A percentile compares a stretch with the other conserved stretches of the same genome.
phyloP scores from a whole-genome alignment of 2,329 filamentous ascomycete species.

The Alternaria hordeiaustralica region DNA sequence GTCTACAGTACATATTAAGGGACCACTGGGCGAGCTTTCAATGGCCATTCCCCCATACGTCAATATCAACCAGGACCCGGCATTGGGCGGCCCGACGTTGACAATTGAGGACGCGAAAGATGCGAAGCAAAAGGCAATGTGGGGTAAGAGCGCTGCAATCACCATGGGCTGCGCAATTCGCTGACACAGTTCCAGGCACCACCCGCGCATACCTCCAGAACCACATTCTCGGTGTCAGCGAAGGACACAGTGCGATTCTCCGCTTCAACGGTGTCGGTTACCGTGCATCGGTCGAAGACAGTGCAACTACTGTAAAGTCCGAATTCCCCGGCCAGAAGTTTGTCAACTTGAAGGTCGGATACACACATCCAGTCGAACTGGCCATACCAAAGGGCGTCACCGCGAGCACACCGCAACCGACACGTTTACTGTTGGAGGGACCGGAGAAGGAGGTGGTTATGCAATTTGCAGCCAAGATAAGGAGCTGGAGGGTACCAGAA shows the following conservation, averaged over 20 bases:
- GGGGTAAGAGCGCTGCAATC: constrained; percentile 67
- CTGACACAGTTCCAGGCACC: constrained; percentile 67
- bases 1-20: constrained; percentile 75
- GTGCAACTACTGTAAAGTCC: constrained; percentile 68
- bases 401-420: constrained; percentile 88
- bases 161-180: not conserved
- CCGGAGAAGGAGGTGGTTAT: constrained; percentile 85
- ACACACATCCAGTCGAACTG: constrained; percentile 93
- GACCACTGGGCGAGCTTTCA: constrained; percentile 80
- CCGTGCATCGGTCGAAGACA: constrained; percentile 83
- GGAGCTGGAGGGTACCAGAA: constrained; percentile 88
- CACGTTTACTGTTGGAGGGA: constrained; percentile 88
- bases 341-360: constrained; percentile 92
- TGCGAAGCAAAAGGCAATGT: constrained; percentile 89
- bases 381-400: constrained; percentile 81
- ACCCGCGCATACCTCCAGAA: constrained; percentile 89
- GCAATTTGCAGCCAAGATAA: constrained; percentile 87
- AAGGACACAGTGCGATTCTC: constrained; percentile 93
- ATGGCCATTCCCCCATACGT: constrained; percentile 83
- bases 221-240: constrained; percentile 90
- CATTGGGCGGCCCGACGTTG: constrained; percentile 68
- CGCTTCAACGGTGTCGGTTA: constrained; percentile 95
- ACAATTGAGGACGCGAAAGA: constrained; percentile 71
- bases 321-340: constrained; percentile 85
- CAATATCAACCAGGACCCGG: constrained; percentile 70